phyloP scores from a whole-genome alignment of 148 eudicot genomes.

The Arctostaphylos glauca region DNA sequence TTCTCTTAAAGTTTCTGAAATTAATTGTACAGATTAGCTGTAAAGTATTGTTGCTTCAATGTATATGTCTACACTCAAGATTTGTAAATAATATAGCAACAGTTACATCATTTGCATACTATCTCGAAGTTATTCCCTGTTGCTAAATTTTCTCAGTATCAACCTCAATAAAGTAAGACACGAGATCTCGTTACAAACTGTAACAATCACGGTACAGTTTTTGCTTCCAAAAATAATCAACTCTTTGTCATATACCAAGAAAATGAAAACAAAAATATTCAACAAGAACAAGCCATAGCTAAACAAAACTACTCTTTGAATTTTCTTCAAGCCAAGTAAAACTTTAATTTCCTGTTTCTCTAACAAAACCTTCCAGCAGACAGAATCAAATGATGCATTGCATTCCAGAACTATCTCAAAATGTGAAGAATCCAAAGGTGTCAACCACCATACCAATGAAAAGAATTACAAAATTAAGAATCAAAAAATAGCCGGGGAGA shows the following conservation, averaged over 20 bases:
- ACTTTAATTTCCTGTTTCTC: background rate
- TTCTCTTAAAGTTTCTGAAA: background rate
- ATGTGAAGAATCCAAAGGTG: background rate
- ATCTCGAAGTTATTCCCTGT: too few relatives aligned
- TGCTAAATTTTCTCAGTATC: too few relatives aligned
- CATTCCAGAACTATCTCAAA: background rate
- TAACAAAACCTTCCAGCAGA: background rate
- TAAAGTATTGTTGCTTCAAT: too few relatives aligned
- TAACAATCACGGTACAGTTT: too few relatives aligned
- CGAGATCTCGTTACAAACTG: too few relatives aligned
- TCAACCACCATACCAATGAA: background rate
- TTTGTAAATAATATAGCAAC: too few relatives aligned
- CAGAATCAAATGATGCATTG: background rate
- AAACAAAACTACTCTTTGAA: background rate
- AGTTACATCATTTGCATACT: too few relatives aligned
- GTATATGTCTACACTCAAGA: too few relatives aligned
- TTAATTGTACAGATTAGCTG: background rate
- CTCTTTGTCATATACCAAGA: too few relatives aligned
- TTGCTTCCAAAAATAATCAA: too few relatives aligned
- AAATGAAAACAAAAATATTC: background rate
- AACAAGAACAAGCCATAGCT: background rate
- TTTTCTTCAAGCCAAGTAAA: background rate
- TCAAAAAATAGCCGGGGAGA: background rate
- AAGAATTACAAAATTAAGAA: conserved; percentile 12
- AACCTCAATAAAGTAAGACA: too few relatives aligned